Evolutionary conservation across 176 grass and related monocot species (phyloP).

Genomic region (Microstegium vimineum): DNA sequence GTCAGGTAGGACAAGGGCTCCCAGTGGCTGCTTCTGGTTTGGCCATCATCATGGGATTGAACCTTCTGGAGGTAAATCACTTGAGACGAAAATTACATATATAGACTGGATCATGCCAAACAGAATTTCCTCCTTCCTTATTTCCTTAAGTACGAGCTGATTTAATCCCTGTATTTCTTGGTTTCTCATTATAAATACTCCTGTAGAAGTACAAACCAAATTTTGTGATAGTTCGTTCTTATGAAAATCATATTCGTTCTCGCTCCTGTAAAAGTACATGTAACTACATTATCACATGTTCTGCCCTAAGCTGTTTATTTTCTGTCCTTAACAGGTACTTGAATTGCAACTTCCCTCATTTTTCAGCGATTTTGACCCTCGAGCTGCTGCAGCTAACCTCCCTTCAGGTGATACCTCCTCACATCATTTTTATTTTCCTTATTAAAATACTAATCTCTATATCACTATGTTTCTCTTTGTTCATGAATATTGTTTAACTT

Average conservation of each 20-base stretch:
- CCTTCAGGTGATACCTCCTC: conserved; percentile 58
- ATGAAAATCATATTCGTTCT: conserved; percentile 7
- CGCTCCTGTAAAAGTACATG: background rate
- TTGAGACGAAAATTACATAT: background rate
- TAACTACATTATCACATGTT: background rate
- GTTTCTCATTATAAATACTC: background rate
- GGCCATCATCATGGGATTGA: conserved; percentile 90
- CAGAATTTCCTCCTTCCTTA: background rate
- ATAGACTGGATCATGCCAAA: background rate
- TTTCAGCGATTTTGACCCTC: conserved; percentile 92
- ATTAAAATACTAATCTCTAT: background rate
- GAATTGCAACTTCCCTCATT: conserved; percentile 91
- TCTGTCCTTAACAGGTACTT: conserved; percentile 57
- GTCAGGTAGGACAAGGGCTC: conserved; percentile 92
- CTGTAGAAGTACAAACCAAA: background rate
- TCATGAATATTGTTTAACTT: background rate
- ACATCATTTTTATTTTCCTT: conserved; percentile 16
- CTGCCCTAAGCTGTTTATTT: conserved; percentile 10
- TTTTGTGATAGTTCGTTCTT: background rate
- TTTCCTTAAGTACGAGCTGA: background rate
- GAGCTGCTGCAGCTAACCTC: conserved; percentile 74
- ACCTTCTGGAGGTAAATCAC: conserved; percentile 80
- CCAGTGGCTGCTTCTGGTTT: conserved; percentile 82
- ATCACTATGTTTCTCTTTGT: background rate
- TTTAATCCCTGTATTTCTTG: background rate